Conservation (phyloP, 164 flowering plant species). For the Aristolochia contorta region DNA sequence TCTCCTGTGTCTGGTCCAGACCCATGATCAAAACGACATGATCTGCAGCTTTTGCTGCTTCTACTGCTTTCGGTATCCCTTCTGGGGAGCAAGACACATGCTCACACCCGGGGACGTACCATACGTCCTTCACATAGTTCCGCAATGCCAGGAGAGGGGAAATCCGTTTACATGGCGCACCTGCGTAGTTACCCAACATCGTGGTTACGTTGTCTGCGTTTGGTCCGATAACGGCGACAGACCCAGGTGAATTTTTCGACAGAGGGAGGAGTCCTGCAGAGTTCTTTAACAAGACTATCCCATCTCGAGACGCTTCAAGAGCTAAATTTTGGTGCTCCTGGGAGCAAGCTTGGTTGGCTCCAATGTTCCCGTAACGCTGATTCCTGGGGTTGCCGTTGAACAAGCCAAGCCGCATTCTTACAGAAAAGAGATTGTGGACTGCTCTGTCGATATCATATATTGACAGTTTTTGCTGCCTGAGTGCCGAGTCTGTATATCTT, state of each 20-base stretch:
- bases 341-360: constrained; percentile 36
- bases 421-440: constrained; percentile 56
- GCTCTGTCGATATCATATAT: constrained; percentile 58
- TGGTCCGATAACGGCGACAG: constrained; percentile 73
- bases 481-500: constrained; percentile 51
- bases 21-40: constrained; percentile 67
- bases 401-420: constrained; percentile 75
- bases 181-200: constrained; percentile 58
- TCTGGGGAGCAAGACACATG: constrained; percentile 36
- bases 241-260: constrained; percentile 18
- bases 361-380: constrained; percentile 35
- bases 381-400: constrained; percentile 54
- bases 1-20: constrained; percentile 60
- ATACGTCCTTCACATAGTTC: constrained; percentile 24
- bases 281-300: constrained; percentile 67
- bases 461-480: constrained; percentile 36
- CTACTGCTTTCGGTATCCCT: constrained; percentile 31
- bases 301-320: constrained; percentile 51
- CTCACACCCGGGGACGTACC: constrained; percentile 42
- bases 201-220: constrained; percentile 41
- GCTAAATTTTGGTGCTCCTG: constrained; percentile 44
- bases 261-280: constrained; percentile 48
- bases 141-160: constrained; percentile 41
- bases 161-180: constrained; percentile 45
- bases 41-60: constrained; percentile 48